Evolutionary conservation across 78 protist species (phyloP), one percentile per base, ranked within the genome.

Genomic region (Acrasis kona): DNA sequence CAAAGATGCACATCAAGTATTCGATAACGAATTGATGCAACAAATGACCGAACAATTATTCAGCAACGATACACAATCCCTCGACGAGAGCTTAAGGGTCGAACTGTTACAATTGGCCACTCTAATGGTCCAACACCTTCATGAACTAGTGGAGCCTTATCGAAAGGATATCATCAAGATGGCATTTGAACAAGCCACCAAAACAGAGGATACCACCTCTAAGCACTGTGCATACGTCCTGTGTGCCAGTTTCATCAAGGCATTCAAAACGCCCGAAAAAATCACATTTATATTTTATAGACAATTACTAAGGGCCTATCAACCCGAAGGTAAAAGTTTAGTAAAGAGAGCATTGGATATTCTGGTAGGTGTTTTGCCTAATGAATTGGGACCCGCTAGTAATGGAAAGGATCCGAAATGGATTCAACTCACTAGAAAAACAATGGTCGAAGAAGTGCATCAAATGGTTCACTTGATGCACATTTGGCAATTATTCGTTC

Each of bases 361-460:
- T 3, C 72, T 94, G 34, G 71, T 84, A 35, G 92, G 93, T 0
- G 74, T 83, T 7, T 86, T 90, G 10, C 92, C 91, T n/a, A 8
- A 8, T 38, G 74, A 91, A 5, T 72, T 81, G 2, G 61, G 84
- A 1, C 27, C 61, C 19, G 76, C 76, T n/a, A 72, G 28, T 40
- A 32, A 31, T 12, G 58, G 72, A n/a, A 31, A 58, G 40, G 30
- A 74, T 74, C 70, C 6, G 5, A 65, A 68, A 0, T 93, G 97
- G 97, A 75, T 88, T 36, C 81, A 82, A 39, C 84, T 87, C 90
- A 90, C 94, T n/a, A 88, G 82, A 68, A 88, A 90, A 74, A 79
- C 90, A 39, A 68, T 91, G 10, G 91, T 91, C 5, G 97, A 94
- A 39, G 97, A 91, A 58, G 93, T 91, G n/a, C 94, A 91, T 83